phyloP scores from a whole-genome alignment of 768 basidiomycete species.

The Piloderma croceum region DNA sequence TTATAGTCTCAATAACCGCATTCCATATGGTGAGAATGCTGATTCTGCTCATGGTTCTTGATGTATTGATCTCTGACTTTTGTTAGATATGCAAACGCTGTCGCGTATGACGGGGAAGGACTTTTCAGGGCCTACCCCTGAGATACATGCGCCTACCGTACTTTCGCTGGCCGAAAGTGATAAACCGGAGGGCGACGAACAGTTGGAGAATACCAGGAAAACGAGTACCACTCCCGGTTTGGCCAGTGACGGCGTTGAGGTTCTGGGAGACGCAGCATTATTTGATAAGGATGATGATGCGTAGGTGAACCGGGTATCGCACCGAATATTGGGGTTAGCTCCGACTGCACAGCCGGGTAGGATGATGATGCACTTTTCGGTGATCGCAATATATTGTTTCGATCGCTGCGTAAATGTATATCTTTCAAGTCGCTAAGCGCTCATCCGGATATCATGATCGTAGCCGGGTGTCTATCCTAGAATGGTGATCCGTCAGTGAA shows the following conservation, averaged over 20 bases:
- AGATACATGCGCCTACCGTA: slow-evolving; percentile 32
- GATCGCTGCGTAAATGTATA: too few relatives aligned
- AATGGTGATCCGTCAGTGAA: too few relatives aligned
- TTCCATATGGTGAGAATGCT: slow-evolving; percentile 61
- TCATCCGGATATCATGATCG: too few relatives aligned
- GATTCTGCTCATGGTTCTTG: neutral
- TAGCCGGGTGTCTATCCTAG: too few relatives aligned
- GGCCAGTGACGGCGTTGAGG: too few relatives aligned
- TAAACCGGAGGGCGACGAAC: neutral
- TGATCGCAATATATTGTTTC: too few relatives aligned
- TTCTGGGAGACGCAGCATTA: neutral
- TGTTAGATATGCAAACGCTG: slow-evolving; percentile 62
- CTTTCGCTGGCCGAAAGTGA: neutral
- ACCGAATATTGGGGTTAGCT: too few relatives aligned
- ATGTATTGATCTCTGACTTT: neutral
- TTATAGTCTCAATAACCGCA: slow-evolving; percentile 64
- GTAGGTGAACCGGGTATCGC: too few relatives aligned
- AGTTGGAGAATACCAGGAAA: neutral
- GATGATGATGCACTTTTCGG: too few relatives aligned
- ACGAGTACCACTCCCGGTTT: neutral
- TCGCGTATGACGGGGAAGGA: slow-evolving; percentile 82
- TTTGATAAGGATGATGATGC: neutral
- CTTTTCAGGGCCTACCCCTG: slow-evolving; percentile 75
- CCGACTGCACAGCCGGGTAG: too few relatives aligned
- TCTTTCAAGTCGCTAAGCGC: too few relatives aligned